These are phyloP conservation scores for Aleurites moluccanus DNA, from an alignment of 441 rosid species.

Conservation along the genomic window DNA sequence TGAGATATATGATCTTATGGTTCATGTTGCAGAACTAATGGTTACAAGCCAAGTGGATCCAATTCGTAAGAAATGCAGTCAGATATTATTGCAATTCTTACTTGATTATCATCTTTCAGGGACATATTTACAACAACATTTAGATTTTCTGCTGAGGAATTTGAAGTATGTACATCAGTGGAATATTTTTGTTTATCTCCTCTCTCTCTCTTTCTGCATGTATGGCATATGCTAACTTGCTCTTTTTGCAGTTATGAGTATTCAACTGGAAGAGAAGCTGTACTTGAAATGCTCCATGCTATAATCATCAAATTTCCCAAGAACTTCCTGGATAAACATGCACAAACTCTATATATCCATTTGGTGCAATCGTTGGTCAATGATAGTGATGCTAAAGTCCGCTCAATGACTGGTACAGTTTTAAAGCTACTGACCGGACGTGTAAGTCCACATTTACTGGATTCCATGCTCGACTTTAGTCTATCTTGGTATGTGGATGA, in stretches of 20 bases:
- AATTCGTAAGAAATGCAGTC: constrained; percentile 77
- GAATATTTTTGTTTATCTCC: neutral
- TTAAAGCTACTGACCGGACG: constrained; percentile 62
- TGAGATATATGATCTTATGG: constrained; percentile 78
- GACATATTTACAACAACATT: constrained; percentile 64
- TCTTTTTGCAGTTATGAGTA: constrained; percentile 64
- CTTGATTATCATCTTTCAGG: constrained; percentile 70
- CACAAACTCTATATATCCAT: constrained; percentile 48
- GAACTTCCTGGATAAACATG: constrained; percentile 59
- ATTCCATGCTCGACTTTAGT: constrained; percentile 48
- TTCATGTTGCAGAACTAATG: constrained; percentile 75
- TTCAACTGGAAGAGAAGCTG: constrained; percentile 89
- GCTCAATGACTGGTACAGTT: constrained; percentile 53
- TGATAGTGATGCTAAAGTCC: constrained; percentile 66
- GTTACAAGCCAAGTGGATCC: constrained; percentile 78
- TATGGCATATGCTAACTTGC: neutral
- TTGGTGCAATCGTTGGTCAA: constrained; percentile 67
- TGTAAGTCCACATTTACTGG: constrained; percentile 45
- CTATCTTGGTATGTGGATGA: constrained; percentile 67
- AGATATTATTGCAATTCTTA: constrained; percentile 74
- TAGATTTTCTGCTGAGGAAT: constrained; percentile 63
- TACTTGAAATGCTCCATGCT: constrained; percentile 81
- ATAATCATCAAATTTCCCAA: constrained; percentile 66
- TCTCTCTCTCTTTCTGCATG: neutral
- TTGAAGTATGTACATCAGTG: constrained; percentile 52